Evolutionary conservation across 2,329 filamentous ascomycete species (phyloP), one percentile per base, ranked within the genome.

Genomic region (Elsinoe fawcettii): DNA sequence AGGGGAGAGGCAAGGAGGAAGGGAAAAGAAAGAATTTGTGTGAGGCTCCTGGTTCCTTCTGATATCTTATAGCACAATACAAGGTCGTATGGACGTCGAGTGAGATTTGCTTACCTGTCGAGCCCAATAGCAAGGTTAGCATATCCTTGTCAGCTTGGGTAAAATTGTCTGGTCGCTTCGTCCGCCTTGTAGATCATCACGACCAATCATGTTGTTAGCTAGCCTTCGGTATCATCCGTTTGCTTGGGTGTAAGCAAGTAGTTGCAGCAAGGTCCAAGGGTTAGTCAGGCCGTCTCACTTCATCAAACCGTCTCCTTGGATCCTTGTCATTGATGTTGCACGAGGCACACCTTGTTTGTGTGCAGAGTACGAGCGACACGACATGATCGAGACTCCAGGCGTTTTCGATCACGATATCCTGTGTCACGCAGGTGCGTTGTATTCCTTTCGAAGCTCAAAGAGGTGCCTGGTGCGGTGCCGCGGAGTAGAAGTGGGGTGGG

Each of bases 101-200:
- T 49, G 18, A 49, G 44, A 49, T 49, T 32, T 27, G 44, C 44
- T 32, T 49, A 27, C 44, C 20, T 49, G 22, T 32, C 20, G 39
- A 43, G 39, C 39, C 39, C 18, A 43, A 16, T 27, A n/a, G 23
- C 23, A 49, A 25, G 44, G 20, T 49, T 32, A 18, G 44, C 12
- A 27, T n/a, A 32, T 49, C 44, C 44, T 16, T 49, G 44, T 49
- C 44, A 49, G 44, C 22, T 49, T 49, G n/a, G 11, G n/a, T n/a
- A n/a, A 49, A 25, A 8, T 27, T n/a, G 22, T 27, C n/a, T 49
- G 22, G 44, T 8, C 22, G 44, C 27, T 27, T n/a, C 5, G 44
- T n/a, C 27, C 5, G 27, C 23, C 23, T 20, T n/a, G 16, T 51
- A 51, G 46, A 51, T 32, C 27, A 32, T 18, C n/a, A 11, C 46